Percentiles rank a stretch among this genome's conserved stretches.
phyloP scores from a whole-genome alignment of 2,329 filamentous ascomycete genomes.

The Raffaelea arxii region DNA sequence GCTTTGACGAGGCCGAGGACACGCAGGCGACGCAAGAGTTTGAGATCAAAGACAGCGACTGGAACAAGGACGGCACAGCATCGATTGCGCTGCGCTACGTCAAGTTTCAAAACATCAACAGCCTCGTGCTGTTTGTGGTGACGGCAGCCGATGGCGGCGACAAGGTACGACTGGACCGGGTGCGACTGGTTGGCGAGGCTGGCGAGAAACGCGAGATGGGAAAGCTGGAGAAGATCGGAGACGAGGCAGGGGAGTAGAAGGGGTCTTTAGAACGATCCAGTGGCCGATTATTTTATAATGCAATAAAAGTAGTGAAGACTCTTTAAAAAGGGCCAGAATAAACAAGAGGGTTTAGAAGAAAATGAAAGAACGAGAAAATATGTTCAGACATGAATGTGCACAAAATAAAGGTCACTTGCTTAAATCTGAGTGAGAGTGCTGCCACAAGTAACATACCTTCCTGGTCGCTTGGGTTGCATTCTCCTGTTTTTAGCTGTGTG shows the following conservation, averaged over 20 bases:
- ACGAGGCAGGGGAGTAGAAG: slow-evolving; percentile 52
- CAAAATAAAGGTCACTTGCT: too few relatives aligned
- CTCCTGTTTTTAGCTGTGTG: too few relatives aligned
- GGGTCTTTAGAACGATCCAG: background rate
- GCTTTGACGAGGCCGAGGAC: slow-evolving; percentile 91
- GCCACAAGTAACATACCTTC: too few relatives aligned
- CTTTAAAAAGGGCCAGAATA: background rate
- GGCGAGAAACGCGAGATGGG: slow-evolving; percentile 90
- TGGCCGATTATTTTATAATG: background rate
- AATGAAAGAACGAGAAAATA: too few relatives aligned
- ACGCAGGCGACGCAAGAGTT: slow-evolving; percentile 72
- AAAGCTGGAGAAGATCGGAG: slow-evolving; percentile 88
- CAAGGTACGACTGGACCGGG: slow-evolving; percentile 71
- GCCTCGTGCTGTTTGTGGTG: slow-evolving; percentile 77
- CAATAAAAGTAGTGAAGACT: too few relatives aligned
- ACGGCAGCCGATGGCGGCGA: slow-evolving; percentile 77
- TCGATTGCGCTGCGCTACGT: slow-evolving; percentile 74
- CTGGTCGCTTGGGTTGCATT: too few relatives aligned
- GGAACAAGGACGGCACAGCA: slow-evolving; percentile 70
- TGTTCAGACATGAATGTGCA: background rate
- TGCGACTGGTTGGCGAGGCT: slow-evolving; percentile 75
- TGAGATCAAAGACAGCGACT: slow-evolving; percentile 64
- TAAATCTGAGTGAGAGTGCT: too few relatives aligned
- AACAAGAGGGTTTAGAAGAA: background rate
- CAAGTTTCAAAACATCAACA: slow-evolving; percentile 93